Evolutionary conservation across 1,284 basidiomycete genomes (phyloP), one percentile per base, ranked within the genome.

Genomic region (Fomitopsis schrenkii): DNA sequence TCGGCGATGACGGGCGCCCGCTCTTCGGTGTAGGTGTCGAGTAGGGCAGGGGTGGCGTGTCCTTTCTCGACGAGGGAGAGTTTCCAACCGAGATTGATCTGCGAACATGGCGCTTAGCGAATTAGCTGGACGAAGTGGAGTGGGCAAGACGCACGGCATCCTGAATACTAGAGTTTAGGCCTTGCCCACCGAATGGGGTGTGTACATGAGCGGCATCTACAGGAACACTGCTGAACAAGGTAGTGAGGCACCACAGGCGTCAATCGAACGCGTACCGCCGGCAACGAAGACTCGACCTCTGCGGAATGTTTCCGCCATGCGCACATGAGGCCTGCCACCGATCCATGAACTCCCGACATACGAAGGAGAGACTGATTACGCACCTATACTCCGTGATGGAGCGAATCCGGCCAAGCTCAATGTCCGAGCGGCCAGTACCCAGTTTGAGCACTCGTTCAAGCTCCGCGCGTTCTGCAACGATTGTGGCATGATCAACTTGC

Each of bases 291-390:
- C 71, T 9, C 74, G 64, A 0, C 75, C 77, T 22, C 70, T 68
- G 15, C 60, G 63, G 61, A 79, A 74, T 48, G 71, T 71, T 42
- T 76, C 69, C 2, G 73, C 74, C 72, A 77, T 75, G 1, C 76
- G 66, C 44, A 77, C 73, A 61, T 77, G 77, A 0, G 75, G 71
- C 33, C 77, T 78, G 33, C 9, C n/a, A 17, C 35, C 15, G 15
- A 10, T 1, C 7, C 26, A 12, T 22, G 19, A 22, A 22, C 22
- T 26, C 19, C 9, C 8, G 19, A 3, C 10, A 17, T 53, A 54
- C 4, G 28, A 40, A 44, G 22, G 22, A 22, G 1, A 55, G 19
- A n/a, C n/a, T n/a, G 28, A 1, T 12, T 42, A 33, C n/a, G 12
- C 17, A 66, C 64, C 35, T 57, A 28, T 59, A 64, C 14, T 62